Evolutionary conservation across 345 rosid genomes (phyloP), one percentile per base, ranked within the genome.

Genomic region (Excoecaria cochinchinensis): DNA sequence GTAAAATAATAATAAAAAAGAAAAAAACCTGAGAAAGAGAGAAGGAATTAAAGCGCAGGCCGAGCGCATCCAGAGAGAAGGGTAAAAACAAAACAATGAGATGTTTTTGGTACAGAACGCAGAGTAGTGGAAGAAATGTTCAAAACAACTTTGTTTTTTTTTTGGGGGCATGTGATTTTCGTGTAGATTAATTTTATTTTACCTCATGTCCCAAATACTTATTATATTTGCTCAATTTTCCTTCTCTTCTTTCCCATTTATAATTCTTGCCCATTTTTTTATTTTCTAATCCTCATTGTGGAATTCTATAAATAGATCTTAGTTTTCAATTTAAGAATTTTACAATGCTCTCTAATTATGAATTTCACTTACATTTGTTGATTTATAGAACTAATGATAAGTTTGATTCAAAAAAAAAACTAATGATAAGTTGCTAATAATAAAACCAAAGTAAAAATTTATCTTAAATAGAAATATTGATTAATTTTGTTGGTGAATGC

Each of bases 101-200:
- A 15, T 57, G 38, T 39, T 62, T 67, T 71, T 47, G 71, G 77
- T 39, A 62, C 46, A 57, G 7, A 46, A 7, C 19, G 4, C 4
- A 36, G 70, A 3, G 5, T 31, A 64, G 69, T 12, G 36, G 31
- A 64, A 76, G 72, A 73, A 72, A 47, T 57, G 48, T 68, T 64
- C 77, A 76, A 80, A 72, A 10, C 73, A 72, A 75, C 62, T 44
- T 36, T 17, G 8, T n/a, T 17, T 15, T 15, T 22, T 21, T 36
- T 17, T 11, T 70, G 15, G 19, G 40, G 4, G 6, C 72, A 55
- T 44, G 78, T 75, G 78, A 46, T 55, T 67, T 21, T 44, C 53
- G 36, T 67, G 78, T 5, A 19, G 3, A 60, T 17, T 59, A 57
- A 50, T 53, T 70, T 31, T 31, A 31, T 31, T 31, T 31, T 31